Evolutionary conservation across 345 rosid genomes (phyloP).

Genomic region (Lagerstroemia speciosa): DNA sequence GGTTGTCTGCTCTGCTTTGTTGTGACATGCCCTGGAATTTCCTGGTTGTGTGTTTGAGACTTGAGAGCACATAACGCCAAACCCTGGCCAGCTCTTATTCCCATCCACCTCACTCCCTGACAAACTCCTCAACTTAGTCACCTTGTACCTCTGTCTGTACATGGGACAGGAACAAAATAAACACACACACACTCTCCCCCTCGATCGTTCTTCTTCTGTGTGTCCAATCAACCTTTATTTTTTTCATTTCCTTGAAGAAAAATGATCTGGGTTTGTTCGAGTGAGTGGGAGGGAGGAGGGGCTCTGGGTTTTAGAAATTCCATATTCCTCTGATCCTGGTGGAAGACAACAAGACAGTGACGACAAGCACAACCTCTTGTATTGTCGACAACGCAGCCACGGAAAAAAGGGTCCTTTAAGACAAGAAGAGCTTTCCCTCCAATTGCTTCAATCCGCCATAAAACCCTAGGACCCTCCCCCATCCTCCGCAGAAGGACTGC

Average conservation of each 20-base stretch:
- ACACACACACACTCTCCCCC: neutral
- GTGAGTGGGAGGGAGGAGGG: constrained; percentile 10
- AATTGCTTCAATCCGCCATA: constrained; percentile 21
- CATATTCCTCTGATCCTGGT: constrained; percentile 39
- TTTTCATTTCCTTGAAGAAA: too few species aligned
- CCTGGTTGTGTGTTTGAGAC: constrained; percentile 8
- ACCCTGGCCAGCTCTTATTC: constrained; percentile 47
- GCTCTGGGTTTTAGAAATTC: constrained; percentile 54
- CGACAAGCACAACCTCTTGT: constrained; percentile 51
- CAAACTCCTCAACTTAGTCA: constrained; percentile 12
- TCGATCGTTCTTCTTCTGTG: neutral
- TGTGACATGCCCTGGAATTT: constrained; percentile 35
- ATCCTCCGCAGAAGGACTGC: constrained; percentile 1
- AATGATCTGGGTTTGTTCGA: too few species aligned
- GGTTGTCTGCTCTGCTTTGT: constrained; percentile 31
- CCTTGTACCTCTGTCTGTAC: neutral
- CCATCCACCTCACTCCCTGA: constrained; percentile 24
- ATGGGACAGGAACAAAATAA: neutral
- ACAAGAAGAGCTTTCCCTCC: constrained; percentile 24
- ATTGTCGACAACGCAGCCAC: constrained; percentile 43
- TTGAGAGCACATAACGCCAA: constrained; percentile 28
- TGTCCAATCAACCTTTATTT: neutral
- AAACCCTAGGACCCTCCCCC: constrained; percentile 20
- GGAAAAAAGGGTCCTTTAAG: constrained; percentile 21
- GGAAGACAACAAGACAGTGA: constrained; percentile 39